Evolutionary conservation across 495 filamentous ascomycete species (phyloP).

Genomic region (Clavariopsis aquatica): DNA sequence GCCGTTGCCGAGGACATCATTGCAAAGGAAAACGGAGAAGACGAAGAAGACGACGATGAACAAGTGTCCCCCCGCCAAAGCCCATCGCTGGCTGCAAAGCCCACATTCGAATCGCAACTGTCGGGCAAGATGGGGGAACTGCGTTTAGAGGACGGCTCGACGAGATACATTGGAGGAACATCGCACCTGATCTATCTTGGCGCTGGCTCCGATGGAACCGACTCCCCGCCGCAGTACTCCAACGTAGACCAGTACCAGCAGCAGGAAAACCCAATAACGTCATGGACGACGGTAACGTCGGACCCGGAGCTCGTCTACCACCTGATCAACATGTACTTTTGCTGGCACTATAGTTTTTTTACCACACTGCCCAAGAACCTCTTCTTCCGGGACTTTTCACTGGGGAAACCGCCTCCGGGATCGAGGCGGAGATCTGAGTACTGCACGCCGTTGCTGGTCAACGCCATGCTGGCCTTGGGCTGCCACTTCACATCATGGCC

Average conservation of each 20-base stretch:
- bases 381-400: conserved; percentile 83
- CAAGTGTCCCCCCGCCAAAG: conserved; percentile 30
- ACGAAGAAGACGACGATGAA: conserved; percentile 44
- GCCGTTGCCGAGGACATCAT: conserved; percentile 80
- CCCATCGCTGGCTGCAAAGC: conserved; percentile 41
- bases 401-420: conserved; percentile 57
- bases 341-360: conserved; percentile 98
- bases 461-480: conserved; percentile 92
- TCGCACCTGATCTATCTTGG: conserved; percentile 84
- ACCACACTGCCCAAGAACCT: conserved; percentile 85
- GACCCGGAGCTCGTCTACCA: conserved; percentile 79
- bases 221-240: conserved; percentile 2
- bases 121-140: conserved; percentile 93
- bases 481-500: conserved; percentile 88
- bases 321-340: conserved; percentile 95
- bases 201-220: conserved; percentile 48
- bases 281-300: conserved; percentile 85
- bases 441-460: conserved; percentile 87
- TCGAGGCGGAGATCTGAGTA: conserved; percentile 60
- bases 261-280: conserved; percentile 67
- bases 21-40: conserved; percentile 53
- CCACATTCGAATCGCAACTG: conserved; percentile 80
- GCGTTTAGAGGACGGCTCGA: conserved; percentile 80
- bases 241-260: conserved; percentile 51
- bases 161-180: conserved; percentile 91